Base-by-base conservation (phyloP, 176 grass and related monocot species). In the Lolium perenne region DNA sequence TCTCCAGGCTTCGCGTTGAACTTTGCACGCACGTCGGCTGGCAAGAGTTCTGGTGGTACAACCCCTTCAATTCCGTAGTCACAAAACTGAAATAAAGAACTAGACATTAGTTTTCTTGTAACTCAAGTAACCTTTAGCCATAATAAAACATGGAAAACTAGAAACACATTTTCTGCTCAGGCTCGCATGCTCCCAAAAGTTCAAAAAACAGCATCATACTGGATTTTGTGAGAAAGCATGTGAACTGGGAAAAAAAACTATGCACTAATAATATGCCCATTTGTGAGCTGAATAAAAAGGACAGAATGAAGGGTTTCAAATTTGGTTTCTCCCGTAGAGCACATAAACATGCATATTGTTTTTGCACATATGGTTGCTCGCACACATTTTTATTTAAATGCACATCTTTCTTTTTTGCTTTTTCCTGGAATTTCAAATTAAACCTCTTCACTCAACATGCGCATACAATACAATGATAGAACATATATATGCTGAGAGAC, bases 41-140 rank as follows among this genome's bases (percentile, higher is more conserved):
- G 94, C 73, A 96, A 46, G 6, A 98, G 92, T 64, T 98, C 97
- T 16, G 86, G 89, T 69, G 97, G 94, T 50, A 99, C 94, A 67
- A 93, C 92, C 78, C 97, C 97, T 93, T 99, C 97, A 2, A 95
- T 92, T 50, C 97, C 97, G 8, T 95, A 90, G 29, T 95, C 96
- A 23, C 78, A 81, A 81, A 85, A 94, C 83, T 80, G 82, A 63
- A 77, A 89, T 11, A 1, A 22, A 41, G 26, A 0, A 29, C 26
- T 29, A 2, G 26, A 29, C 26, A 29, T 29, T 29, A 29, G 26
- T 29, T 29, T 29, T 29, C 2, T 2, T 29, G 26, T 29, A 29
- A 29, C 26, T 29, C 26, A 0, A 29, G 26, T 29, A 29, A 29
- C 26, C 26, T 29, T 29, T 29, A 29, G 26, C 26, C 26, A 29